Evolutionary conservation across 2,329 filamentous ascomycete species (phyloP).

Genomic region (Paraphaeosphaeria sporulosa): DNA sequence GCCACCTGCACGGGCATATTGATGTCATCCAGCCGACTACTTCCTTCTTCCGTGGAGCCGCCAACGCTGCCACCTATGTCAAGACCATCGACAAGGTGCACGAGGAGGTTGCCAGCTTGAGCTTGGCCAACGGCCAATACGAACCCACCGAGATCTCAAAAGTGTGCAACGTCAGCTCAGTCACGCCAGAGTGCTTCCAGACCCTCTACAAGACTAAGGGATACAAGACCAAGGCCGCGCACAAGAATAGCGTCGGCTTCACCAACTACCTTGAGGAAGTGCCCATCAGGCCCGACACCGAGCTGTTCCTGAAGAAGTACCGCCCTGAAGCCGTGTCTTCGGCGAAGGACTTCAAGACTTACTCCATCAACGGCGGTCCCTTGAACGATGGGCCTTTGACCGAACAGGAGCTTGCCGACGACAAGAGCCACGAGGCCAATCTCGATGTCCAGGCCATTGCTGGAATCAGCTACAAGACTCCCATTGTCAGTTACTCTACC

Average conservation of each 20-base stretch:
- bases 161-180: constrained; percentile 60
- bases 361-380: constrained; percentile 64
- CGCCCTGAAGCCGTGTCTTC: constrained; percentile 58
- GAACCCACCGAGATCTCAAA: constrained; percentile 42
- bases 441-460: constrained; percentile 70
- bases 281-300: constrained; percentile 63
- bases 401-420: constrained; percentile 33
- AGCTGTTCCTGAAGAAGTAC: constrained; percentile 63
- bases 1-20: constrained; percentile 64
- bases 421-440: constrained; percentile 64
- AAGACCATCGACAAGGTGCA: constrained; percentile 17
- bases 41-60: constrained; percentile 57
- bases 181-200: constrained; percentile 62
- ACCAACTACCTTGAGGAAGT: constrained; percentile 60
- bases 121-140: constrained; percentile 23
- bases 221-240: constrained; percentile 56
- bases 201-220: constrained; percentile 63
- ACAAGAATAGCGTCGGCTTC: constrained; percentile 57
- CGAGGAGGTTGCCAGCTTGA: constrained; percentile 19
- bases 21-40: constrained; percentile 68
- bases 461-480: constrained; percentile 62
- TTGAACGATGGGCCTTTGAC: constrained; percentile 55
- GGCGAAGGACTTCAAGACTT: constrained; percentile 64
- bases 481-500: constrained; percentile 66
- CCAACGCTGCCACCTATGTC: constrained; percentile 35